phyloP scores from a whole-genome alignment of 257 asterid species.

The Thymus quinquecostatus region DNA sequence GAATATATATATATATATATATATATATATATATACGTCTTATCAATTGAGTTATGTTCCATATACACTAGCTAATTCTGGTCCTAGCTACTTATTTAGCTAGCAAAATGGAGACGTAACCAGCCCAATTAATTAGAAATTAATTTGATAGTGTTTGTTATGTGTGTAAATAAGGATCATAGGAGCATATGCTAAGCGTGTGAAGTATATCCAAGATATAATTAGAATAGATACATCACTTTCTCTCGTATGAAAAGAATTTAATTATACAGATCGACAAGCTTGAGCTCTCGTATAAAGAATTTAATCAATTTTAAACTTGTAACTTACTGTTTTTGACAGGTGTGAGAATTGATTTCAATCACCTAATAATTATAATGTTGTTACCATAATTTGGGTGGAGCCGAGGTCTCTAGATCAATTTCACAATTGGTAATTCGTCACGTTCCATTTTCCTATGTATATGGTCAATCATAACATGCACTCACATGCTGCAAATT shows the following conservation, averaged over 20 bases:
- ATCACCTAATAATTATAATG: not conserved
- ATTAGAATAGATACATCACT: too few species aligned
- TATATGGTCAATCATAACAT: not conserved
- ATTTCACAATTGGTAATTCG: not conserved
- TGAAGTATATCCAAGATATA: not conserved
- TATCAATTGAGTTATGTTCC: too few species aligned
- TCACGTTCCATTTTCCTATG: not conserved
- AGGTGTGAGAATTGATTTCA: not conserved
- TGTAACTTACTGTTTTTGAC: not conserved
- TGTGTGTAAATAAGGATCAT: not conserved
- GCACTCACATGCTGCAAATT: not conserved
- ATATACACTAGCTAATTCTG: too few species aligned
- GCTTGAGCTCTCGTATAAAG: too few species aligned
- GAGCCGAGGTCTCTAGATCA: not conserved
- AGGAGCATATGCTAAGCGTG: conserved; percentile 13
- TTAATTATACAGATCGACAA: too few species aligned
- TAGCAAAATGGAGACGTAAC: not conserved
- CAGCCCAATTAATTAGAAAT: not conserved
- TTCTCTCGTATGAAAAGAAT: not conserved
- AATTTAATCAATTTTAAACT: too few species aligned
- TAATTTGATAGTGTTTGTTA: not conserved
- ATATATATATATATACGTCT: too few species aligned
- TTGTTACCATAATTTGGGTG: not conserved
- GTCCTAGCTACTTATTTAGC: not conserved
- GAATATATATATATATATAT: too few species aligned